phyloP scores from a whole-genome alignment of 208 protist genomes.

The Leptomonas seymouri region DNA sequence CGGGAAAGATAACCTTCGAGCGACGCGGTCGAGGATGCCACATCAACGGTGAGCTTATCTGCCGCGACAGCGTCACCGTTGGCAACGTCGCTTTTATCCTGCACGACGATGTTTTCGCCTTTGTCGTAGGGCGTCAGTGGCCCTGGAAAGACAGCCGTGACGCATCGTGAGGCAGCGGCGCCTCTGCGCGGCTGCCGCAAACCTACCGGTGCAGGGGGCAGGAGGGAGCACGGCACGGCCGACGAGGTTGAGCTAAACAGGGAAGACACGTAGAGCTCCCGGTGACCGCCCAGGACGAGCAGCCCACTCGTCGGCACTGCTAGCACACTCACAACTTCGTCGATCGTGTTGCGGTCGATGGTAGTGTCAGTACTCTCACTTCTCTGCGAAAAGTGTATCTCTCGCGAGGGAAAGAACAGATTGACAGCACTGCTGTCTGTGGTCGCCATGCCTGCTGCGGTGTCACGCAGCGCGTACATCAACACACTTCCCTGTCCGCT shows the following conservation, averaged over 20 bases:
- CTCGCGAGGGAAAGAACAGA: not conserved
- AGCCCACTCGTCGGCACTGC: constrained; percentile 12
- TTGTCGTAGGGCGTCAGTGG: constrained; percentile 5
- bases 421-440: not conserved
- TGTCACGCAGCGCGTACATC: constrained; percentile 8
- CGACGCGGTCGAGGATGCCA: constrained; percentile 10
- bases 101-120: constrained; percentile 21
- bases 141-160: constrained; percentile 63
- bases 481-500: not conserved
- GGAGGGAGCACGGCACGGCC: constrained; percentile 12
- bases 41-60: not conserved
- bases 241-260: constrained; percentile 13
- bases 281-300: constrained; percentile 20
- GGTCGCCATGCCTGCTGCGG: not conserved
- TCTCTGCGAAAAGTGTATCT: not conserved
- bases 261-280: constrained; percentile 20
- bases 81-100: not conserved
- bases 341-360: not conserved
- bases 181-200: not conserved
- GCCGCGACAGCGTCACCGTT: not conserved
- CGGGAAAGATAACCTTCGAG: constrained; percentile 33
- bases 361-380: not conserved
- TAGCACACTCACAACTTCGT: constrained; percentile 21
- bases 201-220: not conserved
- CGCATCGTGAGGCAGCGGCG: not conserved